Conservation (phyloP, 106 monocot species). For the Dioscorea zingiberensis region DNA sequence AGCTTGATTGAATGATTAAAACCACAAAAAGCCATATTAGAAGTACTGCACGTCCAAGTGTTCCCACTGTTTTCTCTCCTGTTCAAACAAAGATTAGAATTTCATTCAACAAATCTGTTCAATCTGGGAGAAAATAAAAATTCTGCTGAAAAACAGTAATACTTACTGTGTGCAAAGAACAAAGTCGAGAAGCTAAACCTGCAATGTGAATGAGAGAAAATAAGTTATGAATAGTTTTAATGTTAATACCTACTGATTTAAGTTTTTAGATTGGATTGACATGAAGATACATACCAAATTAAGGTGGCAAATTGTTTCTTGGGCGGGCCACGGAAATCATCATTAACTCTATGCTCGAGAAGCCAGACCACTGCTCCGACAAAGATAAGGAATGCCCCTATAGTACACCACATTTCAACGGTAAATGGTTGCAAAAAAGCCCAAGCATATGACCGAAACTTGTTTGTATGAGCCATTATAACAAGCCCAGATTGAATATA, state of each 20-base stretch:
- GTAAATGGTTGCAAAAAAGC: conserved; percentile 89
- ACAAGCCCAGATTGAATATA: conserved; percentile 78
- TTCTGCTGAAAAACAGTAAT: not conserved
- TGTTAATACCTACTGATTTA: too few relatives aligned
- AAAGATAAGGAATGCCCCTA: conserved; percentile 53
- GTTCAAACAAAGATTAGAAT: not conserved
- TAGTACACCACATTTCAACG: conserved; percentile 64
- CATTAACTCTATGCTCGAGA: conserved; percentile 80
- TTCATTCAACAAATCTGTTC: too few relatives aligned
- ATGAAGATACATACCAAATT: conserved; percentile 35
- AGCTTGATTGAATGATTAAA: conserved; percentile 61
- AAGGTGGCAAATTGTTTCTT: conserved; percentile 63
- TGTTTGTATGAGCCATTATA: conserved; percentile 39
- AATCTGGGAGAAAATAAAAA: too few relatives aligned
- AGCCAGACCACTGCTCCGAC: conserved; percentile 77
- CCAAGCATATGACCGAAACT: conserved; percentile 42
- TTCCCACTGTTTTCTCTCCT: conserved; percentile 52
- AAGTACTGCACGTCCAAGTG: conserved; percentile 43
- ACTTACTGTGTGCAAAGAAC: conserved; percentile 83
- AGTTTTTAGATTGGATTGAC: not conserved
- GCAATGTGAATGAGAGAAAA: conserved; percentile 11
- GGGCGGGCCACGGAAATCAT: conserved; percentile 82
- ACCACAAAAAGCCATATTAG: conserved; percentile 75
- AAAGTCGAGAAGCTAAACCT: conserved; percentile 90
- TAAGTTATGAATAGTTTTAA: too few relatives aligned